These are phyloP conservation scores for Fusarium oligoseptatum DNA, from an alignment of 2,329 filamentous ascomycete genomes.

Conservation along the genomic window DNA sequence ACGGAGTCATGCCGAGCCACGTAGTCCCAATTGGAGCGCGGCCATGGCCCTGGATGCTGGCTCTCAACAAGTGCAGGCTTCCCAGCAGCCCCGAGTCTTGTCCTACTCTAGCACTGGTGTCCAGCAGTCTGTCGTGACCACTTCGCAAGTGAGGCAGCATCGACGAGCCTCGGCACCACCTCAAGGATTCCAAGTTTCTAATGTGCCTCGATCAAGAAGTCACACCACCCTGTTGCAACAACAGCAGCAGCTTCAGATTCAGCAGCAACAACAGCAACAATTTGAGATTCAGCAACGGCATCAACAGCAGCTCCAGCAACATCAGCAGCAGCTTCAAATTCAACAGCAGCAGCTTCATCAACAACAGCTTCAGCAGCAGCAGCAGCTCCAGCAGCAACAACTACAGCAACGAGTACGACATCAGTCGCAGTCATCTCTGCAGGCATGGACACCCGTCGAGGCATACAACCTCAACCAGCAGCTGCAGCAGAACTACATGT, in stretches of 20 bases:
- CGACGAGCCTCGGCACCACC: constrained; percentile 39
- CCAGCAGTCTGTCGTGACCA: constrained; percentile 17
- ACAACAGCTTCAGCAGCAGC: constrained; percentile 22
- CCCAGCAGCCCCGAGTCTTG: constrained; percentile 27
- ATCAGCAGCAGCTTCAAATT: constrained; percentile 20
- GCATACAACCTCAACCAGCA: constrained; percentile 38
- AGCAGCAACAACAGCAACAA: constrained; percentile 7
- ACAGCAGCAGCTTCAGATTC: constrained; percentile 24
- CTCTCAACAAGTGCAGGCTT: constrained; percentile 16
- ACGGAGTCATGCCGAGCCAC: constrained; percentile 25
- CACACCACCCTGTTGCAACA: constrained; percentile 25
- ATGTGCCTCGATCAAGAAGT: constrained; percentile 30
- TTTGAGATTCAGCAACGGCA: constrained; percentile 21
- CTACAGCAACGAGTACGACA: constrained; percentile 11
- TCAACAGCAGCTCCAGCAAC: constrained; percentile 11
- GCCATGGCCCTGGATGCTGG: constrained; percentile 12
- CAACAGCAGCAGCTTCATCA: constrained; percentile 31
- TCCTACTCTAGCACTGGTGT: constrained; percentile 37
- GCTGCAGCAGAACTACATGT: constrained; percentile 38
- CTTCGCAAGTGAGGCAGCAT: constrained; percentile 30
- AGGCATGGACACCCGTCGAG: constrained; percentile 35
- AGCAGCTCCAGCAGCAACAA: constrained; percentile 27
- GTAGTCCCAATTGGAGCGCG: constrained; percentile 26
- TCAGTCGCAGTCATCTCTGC: constrained; percentile 25
- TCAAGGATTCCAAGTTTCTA: constrained; percentile 17